Base-by-base conservation (phyloP, 345 rosid species). In the Ailanthus altissimus region DNA sequence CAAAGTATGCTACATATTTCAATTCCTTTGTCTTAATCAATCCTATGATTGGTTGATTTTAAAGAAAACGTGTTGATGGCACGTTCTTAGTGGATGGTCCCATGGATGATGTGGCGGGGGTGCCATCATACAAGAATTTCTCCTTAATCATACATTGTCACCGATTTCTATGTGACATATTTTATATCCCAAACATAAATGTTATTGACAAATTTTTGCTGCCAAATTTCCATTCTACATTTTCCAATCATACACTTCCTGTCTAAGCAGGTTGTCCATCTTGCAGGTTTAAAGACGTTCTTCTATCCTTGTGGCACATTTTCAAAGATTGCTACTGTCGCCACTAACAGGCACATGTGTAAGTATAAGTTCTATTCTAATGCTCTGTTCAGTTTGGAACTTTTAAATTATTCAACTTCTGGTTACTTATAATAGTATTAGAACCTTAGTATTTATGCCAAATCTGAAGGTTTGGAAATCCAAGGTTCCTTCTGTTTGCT, bases 301-400 rank as follows among this genome's bases (percentile, higher is more conserved):
- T 91, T 93, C 82, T 96, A 81, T 80, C 99, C 98, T 14, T 96
- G 99, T 75, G 97, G 93, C 70, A 92, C 98, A 64, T 84, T 96
- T 80, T 88, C 98, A 45, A 93, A 83, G 86, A 88, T 96, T 79
- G 94, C 95, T 45, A 82, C 94, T 57, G 99, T 91, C 67, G 99
- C 98, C 42, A 83, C 86, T 72, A 85, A 86, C 80, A 90, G 97
- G 77, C 97, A 85, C 80, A 89, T 90, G 87, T 93, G 99, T 96
- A 86, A 90, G 98, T 82, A 18, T 16, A 68, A 50, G 43, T 38
- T 70, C 47, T 20, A 46, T 70, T 53, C 11, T 54, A n/a, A 70
- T 54, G 32, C 15, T 70, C 20, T 36, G 60, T 23, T 54, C 28
- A 10, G 59, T 53, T 51, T 32, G 28, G 53, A 67, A 47, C 40